A percentile compares a stretch with the other conserved stretches of the same genome.
Conservation (phyloP, 176 grass and related monocot species). For the Carex myosuroides region DNA sequence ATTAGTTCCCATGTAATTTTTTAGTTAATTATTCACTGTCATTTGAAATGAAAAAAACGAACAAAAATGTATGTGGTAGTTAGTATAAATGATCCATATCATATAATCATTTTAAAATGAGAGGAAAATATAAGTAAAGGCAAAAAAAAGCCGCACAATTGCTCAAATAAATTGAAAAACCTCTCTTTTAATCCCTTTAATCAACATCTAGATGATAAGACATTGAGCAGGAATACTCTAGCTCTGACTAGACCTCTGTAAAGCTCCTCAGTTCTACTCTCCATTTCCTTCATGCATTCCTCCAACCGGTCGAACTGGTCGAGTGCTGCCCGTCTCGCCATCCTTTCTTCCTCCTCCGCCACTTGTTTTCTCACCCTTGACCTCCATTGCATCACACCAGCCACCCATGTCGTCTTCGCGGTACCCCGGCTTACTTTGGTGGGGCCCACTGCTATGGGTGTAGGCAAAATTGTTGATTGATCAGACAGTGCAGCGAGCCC, state of each 20-base stretch:
- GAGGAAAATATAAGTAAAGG: background rate
- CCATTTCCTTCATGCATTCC: constrained; percentile 26
- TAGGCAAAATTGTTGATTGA: background rate
- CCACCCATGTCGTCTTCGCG: background rate
- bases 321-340: background rate
- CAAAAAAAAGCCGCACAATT: background rate
- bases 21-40: background rate
- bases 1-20: background rate
- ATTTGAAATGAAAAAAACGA: background rate
- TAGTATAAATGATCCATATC: background rate
- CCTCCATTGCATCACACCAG: constrained; percentile 2
- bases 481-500: constrained; percentile 23
- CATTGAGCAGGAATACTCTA: constrained; percentile 58
- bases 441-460: background rate
- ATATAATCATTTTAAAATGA: background rate
- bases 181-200: background rate
- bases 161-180: background rate
- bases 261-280: constrained; percentile 36
- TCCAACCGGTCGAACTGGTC: constrained; percentile 38
- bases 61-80: background rate
- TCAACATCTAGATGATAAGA: constrained; percentile 24
- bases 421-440: background rate
- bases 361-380: background rate
- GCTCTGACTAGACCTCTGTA: constrained; percentile 42
- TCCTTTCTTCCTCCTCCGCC: constrained; percentile 13